Conservation (phyloP, 768 basidiomycete species). For the Pulveroboletus ravenelii region DNA sequence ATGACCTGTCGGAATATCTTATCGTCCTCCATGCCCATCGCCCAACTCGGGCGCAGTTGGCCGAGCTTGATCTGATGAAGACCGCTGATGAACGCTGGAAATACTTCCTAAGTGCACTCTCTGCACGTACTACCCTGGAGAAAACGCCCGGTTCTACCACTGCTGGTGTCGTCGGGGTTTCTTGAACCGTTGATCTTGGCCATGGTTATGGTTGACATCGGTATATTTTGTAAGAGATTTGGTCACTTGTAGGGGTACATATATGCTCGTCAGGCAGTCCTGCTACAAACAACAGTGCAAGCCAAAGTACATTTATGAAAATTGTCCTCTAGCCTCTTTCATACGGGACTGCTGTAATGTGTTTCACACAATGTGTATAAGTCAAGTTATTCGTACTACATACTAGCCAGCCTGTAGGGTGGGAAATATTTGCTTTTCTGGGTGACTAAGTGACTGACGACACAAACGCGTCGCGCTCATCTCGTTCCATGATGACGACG, state of each 20-base stretch:
- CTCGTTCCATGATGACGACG: slow-evolving; percentile 25
- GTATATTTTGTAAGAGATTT: too few species aligned
- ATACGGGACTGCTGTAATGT: too few species aligned
- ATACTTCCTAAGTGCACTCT: slow-evolving; percentile 12
- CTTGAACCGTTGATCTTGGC: not conserved
- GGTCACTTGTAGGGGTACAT: too few species aligned
- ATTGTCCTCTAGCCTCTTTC: too few species aligned
- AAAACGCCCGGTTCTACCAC: not conserved
- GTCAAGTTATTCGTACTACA: too few species aligned
- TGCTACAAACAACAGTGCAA: too few species aligned
- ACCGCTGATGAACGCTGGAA: slow-evolving; percentile 19
- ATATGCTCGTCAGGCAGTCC: too few species aligned
- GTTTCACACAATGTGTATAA: too few species aligned
- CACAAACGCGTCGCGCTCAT: slow-evolving; percentile 12
- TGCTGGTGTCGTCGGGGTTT: not conserved
- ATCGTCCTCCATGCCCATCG: slow-evolving; percentile 47
- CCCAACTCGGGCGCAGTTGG: slow-evolving; percentile 45
- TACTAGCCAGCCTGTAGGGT: too few species aligned
- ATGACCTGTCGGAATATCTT: slow-evolving; percentile 41
- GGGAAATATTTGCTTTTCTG: not conserved
- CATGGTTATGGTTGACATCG: too few species aligned
- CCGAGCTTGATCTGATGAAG: slow-evolving; percentile 15
- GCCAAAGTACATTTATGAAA: too few species aligned
- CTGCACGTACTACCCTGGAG: slow-evolving; percentile 2
- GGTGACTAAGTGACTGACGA: not conserved